phyloP scores from a whole-genome alignment of 2,329 filamentous ascomycete species.

The Diplodia scrobiculata region DNA sequence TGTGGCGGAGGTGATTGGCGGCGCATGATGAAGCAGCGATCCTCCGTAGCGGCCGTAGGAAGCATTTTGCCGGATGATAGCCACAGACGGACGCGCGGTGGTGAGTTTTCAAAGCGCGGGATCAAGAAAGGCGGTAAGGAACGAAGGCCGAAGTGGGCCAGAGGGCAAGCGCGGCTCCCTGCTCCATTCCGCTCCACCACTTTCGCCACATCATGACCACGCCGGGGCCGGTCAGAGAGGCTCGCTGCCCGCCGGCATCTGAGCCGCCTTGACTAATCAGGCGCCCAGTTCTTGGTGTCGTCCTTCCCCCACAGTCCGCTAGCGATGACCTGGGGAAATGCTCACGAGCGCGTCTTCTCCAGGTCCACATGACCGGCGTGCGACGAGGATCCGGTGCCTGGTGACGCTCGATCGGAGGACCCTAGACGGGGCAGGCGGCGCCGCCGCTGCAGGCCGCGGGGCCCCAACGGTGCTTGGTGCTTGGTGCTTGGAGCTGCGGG shows the following conservation, averaged over 20 bases:
- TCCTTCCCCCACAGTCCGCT: constrained; percentile 27
- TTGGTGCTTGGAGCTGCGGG: not conserved
- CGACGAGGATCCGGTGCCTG: constrained; percentile 28
- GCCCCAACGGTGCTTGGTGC: constrained; percentile 7
- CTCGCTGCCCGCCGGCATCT: constrained; percentile 15
- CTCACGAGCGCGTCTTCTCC: constrained; percentile 26
- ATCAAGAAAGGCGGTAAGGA: constrained; percentile 21
- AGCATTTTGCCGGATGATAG: not conserved
- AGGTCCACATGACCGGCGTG: constrained; percentile 28
- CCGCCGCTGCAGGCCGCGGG: constrained; percentile 13
- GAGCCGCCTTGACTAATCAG: constrained; percentile 21
- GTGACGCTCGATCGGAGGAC: constrained; percentile 26
- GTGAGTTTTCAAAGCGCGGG: not conserved
- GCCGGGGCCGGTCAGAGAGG: not conserved
- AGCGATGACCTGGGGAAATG: constrained; percentile 24
- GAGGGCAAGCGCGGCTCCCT: constrained; percentile 15
- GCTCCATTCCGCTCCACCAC: constrained; percentile 25
- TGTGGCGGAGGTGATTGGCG: constrained; percentile 6
- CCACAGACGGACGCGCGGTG: constrained; percentile 3
- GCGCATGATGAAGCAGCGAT: constrained; percentile 21
- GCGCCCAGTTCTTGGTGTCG: constrained; percentile 21
- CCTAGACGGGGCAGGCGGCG: constrained; percentile 17
- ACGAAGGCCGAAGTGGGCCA: constrained; percentile 21
- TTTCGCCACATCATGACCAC: constrained; percentile 15
- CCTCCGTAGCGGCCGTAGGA: not conserved